Evolutionary conservation across 1,284 basidiomycete genomes (phyloP), one percentile per base, ranked within the genome.

Genomic region (Apiotrichum domesticum): DNA sequence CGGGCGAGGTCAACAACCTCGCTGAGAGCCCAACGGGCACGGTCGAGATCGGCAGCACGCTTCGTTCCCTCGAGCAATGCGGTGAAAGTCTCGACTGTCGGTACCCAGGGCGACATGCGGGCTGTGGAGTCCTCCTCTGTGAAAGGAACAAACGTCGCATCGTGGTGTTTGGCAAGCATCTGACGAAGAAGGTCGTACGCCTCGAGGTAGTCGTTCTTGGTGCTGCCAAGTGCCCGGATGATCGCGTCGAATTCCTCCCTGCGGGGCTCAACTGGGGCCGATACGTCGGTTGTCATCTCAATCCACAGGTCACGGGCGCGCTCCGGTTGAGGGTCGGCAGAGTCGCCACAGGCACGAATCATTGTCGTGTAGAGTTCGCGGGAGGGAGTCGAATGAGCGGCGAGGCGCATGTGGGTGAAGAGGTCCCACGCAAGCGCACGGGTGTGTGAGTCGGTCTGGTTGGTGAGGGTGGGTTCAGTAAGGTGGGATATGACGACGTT

Each of bases 371-470:
- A 98, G 5, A 94, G 76, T 14, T 81, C 75, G 3, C 80, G 79
- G 59, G 88, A 85, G 0, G 95, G 93, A 2, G 79, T 77, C 0
- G 91, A 85, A 69, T 98, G 92, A 0, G 94, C 90, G 6, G 88
- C 87, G 54, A 97, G 89, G 52, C 96, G 89, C 90, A 97, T 96
- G 72, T 98, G 93, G 2, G 88, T 80, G 72, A 92, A 98, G 32
- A 98, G 81, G 67, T 97, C 90, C 90, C 90, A 96, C 0, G 89
- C 92, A 58, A 89, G 85, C 0, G 87, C 85, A 52, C 63, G 70
- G 11, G 55, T 67, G 49, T 58, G 70, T 35, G 67, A 60, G 46
- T 58, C 58, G 10, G 68, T 58, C n/a, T 66, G 57, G 6, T 47
- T 46, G 11, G 50, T 46, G 29, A 54, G 47, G 3, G 67, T 56